Evolutionary conservation across 73 alveolate genomes (phyloP).

Genomic region (Symbiodinium natans): DNA sequence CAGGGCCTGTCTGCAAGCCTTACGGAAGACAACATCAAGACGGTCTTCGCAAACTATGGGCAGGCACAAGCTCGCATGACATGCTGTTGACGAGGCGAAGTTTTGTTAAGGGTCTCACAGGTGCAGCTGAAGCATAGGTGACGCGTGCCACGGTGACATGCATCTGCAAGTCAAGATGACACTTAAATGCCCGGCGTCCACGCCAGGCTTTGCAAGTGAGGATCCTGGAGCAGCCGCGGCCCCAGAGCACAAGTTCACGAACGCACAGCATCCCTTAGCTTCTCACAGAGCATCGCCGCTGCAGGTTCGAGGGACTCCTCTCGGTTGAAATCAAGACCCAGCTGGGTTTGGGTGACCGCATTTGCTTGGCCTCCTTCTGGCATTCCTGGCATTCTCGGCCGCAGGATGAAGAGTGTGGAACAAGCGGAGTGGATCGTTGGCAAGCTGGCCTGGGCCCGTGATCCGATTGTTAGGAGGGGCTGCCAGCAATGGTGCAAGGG

Average conservation of each 20-base stretch:
- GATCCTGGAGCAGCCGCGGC: neutral
- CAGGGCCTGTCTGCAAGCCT: neutral
- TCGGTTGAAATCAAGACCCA: neutral
- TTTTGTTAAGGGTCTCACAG: too few species aligned
- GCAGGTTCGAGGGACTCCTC: slow-evolving; percentile 4
- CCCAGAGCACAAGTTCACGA: neutral
- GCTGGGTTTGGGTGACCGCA: too few species aligned
- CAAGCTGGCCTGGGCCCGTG: slow-evolving; percentile 17
- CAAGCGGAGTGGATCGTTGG: slow-evolving; percentile 69
- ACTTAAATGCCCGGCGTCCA: too few species aligned
- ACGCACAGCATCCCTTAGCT: neutral
- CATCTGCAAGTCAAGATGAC: too few species aligned
- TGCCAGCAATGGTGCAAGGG: too few species aligned
- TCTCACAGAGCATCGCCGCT: neutral
- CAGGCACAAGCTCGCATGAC: neutral
- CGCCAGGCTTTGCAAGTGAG: neutral
- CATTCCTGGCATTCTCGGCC: too few species aligned
- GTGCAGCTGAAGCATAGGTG: too few species aligned
- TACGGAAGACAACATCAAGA: neutral
- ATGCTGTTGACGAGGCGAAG: too few species aligned
- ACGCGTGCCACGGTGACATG: too few species aligned
- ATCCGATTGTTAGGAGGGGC: too few species aligned
- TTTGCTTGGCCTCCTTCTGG: neutral
- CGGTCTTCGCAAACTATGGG: neutral
- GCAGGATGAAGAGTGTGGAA: slow-evolving; percentile 36